These are phyloP conservation scores for Xylariales sp. DNA, from an alignment of 2,329 filamentous ascomycete species.

Conservation along the genomic window DNA sequence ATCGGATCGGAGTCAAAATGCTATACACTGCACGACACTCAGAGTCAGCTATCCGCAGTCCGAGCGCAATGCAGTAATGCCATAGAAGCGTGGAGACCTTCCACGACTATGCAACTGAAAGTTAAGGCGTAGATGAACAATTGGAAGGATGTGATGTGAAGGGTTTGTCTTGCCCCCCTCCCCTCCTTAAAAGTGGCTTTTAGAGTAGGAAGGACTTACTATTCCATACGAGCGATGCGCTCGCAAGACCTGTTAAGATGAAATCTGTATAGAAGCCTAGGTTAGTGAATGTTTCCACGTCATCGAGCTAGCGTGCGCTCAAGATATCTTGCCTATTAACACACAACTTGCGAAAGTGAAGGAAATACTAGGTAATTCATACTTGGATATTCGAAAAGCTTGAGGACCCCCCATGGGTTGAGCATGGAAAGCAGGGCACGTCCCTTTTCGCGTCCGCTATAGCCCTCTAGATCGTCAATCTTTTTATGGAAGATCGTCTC, in stretches of 20 bases:
- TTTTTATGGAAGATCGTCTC: conserved; percentile 78
- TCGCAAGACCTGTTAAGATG: conserved; percentile 68
- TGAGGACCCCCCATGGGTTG: conserved; percentile 73
- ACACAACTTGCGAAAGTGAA: not conserved
- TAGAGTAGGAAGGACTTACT: conserved; percentile 58
- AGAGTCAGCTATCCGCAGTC: not conserved
- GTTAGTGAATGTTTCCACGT: conserved; percentile 17
- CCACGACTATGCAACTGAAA: too few relatives aligned
- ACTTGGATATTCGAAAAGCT: conserved; percentile 74
- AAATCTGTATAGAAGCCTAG: conserved; percentile 57
- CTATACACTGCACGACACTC: conserved; percentile 56
- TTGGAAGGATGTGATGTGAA: too few relatives aligned
- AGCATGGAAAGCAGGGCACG: conserved; percentile 70
- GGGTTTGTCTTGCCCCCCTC: too few relatives aligned
- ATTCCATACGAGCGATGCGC: conserved; percentile 77
- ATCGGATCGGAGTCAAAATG: conserved; percentile 70
- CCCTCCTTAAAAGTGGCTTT: not conserved
- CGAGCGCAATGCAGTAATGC: not conserved
- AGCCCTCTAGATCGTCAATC: conserved; percentile 69
- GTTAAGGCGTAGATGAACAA: too few relatives aligned
- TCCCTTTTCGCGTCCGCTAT: conserved; percentile 61
- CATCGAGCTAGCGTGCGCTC: not conserved
- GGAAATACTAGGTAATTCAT: conserved; percentile 19
- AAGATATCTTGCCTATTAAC: not conserved
- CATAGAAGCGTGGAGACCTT: too few relatives aligned